Conservation (phyloP, 768 basidiomycete genomes). For the Suillus decipiens region DNA sequence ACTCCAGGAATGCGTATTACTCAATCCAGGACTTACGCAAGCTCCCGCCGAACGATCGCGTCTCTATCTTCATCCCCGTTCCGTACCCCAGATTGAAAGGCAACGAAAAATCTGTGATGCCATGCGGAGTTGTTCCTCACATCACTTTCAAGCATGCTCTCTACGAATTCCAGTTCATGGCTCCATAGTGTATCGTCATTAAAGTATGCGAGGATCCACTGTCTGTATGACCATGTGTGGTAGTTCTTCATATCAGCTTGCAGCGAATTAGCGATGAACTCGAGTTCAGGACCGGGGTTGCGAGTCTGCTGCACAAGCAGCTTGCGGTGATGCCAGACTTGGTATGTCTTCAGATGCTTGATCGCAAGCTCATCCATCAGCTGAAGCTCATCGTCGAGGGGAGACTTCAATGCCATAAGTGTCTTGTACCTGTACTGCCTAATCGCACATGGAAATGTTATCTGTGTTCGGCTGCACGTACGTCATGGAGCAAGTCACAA, state of each 20-base stretch:
- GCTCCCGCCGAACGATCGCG: constrained; percentile 64
- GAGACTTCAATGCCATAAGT: constrained; percentile 62
- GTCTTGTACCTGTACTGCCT: constrained; percentile 98
- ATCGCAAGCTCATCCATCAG: constrained; percentile 89
- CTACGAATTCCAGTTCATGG: constrained; percentile 74
- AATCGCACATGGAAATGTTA: constrained; percentile 9
- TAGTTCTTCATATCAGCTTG: constrained; percentile 91
- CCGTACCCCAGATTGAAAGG: constrained; percentile 67
- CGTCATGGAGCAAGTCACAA: constrained; percentile 7
- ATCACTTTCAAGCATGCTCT: constrained; percentile 69
- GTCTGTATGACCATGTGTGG: constrained; percentile 98
- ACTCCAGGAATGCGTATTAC: constrained; percentile 4
- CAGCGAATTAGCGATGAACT: constrained; percentile 75
- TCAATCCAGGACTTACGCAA: constrained; percentile 59
- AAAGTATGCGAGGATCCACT: constrained; percentile 91
- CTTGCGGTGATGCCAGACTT: constrained; percentile 95
- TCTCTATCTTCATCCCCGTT: constrained; percentile 63
- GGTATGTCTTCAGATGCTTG: constrained; percentile 89
- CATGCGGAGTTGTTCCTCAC: constrained; percentile 96
- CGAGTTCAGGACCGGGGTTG: constrained; percentile 66
- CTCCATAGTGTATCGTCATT: constrained; percentile 71
- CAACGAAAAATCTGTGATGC: constrained; percentile 93
- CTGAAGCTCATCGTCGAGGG: constrained; percentile 74
- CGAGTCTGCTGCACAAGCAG: constrained; percentile 64
- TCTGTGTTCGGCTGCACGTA: not conserved